Percentiles rank a stretch among this genome's conserved stretches.
phyloP scores from a whole-genome alignment of 345 rosid species.

The Diplotaxis tenuifolia region DNA sequence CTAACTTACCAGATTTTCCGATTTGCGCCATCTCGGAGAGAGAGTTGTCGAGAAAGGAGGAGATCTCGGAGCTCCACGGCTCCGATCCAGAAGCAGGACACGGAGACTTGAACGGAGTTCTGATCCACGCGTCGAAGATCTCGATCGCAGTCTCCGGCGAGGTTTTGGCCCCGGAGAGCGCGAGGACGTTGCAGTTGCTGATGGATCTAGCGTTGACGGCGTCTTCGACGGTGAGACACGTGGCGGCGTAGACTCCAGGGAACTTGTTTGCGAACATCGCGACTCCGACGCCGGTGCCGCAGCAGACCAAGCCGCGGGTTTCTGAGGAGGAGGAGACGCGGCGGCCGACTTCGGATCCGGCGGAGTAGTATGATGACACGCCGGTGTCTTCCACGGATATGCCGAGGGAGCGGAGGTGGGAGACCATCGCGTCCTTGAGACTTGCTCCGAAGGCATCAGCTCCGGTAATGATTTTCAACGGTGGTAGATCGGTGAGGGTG shows the following conservation, averaged over 20 bases:
- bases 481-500: conserved; percentile 21
- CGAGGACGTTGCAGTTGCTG: conserved; percentile 73
- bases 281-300: conserved; percentile 83
- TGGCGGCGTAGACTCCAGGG: conserved; percentile 75
- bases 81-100: too few relatives aligned
- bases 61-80: too few relatives aligned
- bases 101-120: too few relatives aligned
- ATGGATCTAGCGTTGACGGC: conserved; percentile 77
- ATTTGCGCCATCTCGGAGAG: too few relatives aligned
- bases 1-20: too few relatives aligned
- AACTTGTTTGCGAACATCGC: conserved; percentile 89
- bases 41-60: too few relatives aligned
- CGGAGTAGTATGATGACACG: conserved; percentile 48
- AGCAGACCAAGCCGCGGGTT: conserved; percentile 64
- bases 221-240: conserved; percentile 64
- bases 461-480: conserved; percentile 41
- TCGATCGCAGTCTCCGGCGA: too few relatives aligned
- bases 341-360: conserved; percentile 83
- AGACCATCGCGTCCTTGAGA: conserved; percentile 64
- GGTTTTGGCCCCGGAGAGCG: too few relatives aligned
- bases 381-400: conserved; percentile 83
- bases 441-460: conserved; percentile 65
- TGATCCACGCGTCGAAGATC: too few relatives aligned
- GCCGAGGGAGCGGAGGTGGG: conserved; percentile 73
- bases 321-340: conserved; percentile 53